Percentiles rank a stretch among this genome's conserved stretches.
These are phyloP conservation scores for Paraconiothyrium sp. DNA, from an alignment of 2,329 filamentous ascomycete species.

Conservation along the genomic window DNA sequence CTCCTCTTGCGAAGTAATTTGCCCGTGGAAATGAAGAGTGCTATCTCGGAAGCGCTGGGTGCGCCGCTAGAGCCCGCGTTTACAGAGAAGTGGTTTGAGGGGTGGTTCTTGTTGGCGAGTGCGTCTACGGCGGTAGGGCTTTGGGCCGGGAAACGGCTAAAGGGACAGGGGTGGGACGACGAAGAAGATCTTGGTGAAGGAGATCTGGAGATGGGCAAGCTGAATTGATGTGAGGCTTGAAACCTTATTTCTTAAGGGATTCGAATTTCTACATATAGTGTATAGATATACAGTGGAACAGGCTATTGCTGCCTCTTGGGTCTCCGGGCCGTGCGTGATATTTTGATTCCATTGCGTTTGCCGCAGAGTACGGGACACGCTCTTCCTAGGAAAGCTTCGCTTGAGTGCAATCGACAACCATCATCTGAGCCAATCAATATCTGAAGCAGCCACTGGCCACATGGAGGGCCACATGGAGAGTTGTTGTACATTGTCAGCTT, in stretches of 20 bases:
- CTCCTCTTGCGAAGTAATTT: slow-evolving; percentile 81
- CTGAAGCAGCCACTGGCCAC: background rate
- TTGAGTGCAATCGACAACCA: background rate
- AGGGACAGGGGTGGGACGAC: slow-evolving; percentile 51
- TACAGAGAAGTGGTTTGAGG: slow-evolving; percentile 86
- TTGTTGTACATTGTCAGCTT: background rate
- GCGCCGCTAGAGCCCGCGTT: slow-evolving; percentile 77
- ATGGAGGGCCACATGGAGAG: background rate
- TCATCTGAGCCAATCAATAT: background rate
- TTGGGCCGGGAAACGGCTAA: slow-evolving; percentile 73
- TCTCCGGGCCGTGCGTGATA: too few relatives aligned
- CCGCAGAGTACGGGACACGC: too few relatives aligned
- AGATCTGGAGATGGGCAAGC: slow-evolving; percentile 77
- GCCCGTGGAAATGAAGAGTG: slow-evolving; percentile 77
- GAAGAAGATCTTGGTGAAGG: slow-evolving; percentile 53
- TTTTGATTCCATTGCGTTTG: background rate
- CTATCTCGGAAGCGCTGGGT: slow-evolving; percentile 79
- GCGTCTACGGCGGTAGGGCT: slow-evolving; percentile 74
- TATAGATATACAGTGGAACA: slow-evolving; percentile 3
- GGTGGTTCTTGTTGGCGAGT: slow-evolving; percentile 80
- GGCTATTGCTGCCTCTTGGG: background rate
- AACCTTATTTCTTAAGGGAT: background rate
- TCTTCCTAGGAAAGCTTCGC: background rate
- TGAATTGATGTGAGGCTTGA: slow-evolving; percentile 55
- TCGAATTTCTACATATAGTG: background rate